Evolutionary conservation across 805 yeast species (phyloP), one percentile per base, ranked within the genome.

Genomic region (Cyberlindnera mississippiensis): DNA sequence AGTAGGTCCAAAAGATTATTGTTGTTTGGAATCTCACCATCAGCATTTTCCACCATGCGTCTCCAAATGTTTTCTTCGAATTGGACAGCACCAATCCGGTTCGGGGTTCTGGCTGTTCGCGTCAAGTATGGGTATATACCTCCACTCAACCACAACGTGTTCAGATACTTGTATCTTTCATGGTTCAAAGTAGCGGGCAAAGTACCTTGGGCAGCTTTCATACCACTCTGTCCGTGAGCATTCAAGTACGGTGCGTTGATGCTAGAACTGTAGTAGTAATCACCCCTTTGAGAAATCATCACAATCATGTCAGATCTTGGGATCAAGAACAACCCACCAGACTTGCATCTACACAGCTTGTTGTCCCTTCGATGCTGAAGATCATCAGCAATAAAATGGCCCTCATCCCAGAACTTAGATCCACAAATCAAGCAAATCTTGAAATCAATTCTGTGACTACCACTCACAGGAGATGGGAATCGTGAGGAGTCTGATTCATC

Each of bases 191-290:
- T 66, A 0, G 86, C 86, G 26, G 69, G 53, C 41, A 72, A 76
- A 35, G 80, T 84, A 14, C 77, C 74, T 12, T 73, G 71, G 46
- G 70, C 65, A 3, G 79, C 69, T 15, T 73, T 73, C 9, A 68
- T 66, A 26, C 84, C 84, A 3, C 82, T 73, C 58, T 85, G 93
- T 17, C 95, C 95, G 60, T 84, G 89, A 5, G 69, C 67, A 41
- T 86, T 83, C 56, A 85, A 63, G 55, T 83, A 85, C 12, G 91
- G 93, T 0, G 86, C 84, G 41, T 75, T 75, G 48, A 75, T 68
- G 8, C 66, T 64, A 17, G 58, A 61, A 29, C 56, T 64, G 60
- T 56, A 51, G 49, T 45, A 60, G 41, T 19, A 58, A 62, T 43
- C 48, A 42, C 42, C 49, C 14, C 27, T 46, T 30, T 44, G 48